Evolutionary conservation across 495 filamentous ascomycete species (phyloP), one percentile per base, ranked within the genome.

Genomic region (Neurospora sp.): DNA sequence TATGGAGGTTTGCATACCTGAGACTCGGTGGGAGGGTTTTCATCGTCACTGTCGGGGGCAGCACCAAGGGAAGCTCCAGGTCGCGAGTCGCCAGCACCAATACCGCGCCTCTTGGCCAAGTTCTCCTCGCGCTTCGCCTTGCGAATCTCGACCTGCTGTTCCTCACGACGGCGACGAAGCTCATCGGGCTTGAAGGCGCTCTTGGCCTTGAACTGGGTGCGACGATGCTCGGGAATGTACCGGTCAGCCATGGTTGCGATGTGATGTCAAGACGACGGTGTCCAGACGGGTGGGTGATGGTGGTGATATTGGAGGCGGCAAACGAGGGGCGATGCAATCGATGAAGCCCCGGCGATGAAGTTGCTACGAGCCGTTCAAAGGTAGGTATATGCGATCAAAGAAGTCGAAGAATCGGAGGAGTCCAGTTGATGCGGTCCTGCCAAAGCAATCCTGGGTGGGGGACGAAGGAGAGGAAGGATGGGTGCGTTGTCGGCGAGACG

Each of bases 161-260:
- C 96, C 80, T 99, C 96, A 82, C 96, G 96, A 82, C 96, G 96
- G 80, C 96, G 94, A 79, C 96, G 93, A 69, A 99, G 91, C 85
- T 99, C 96, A 82, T 99, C 96, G 76, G 94, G 94, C 88, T 97
- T 96, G 88, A 99, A 99, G 80, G 93, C 92, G 81, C 91, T 93
- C 87, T 96, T 96, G 73, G 96, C 96, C 90, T 99, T 99, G 89
- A 96, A 99, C 84, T 97, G 94, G 68, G 91, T 97, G 79, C 96
- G 96, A 80, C 96, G 94, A 88, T 99, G 96, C 85, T 98, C 96
- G 80, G 96, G 96, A 81, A 99, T 99, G 86, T 97, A 99, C 69
- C 94, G 93, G 80, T 99, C 96, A 78, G 95, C 90, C 96, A 99
- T 99, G 86, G 76, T 91, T 81, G 81, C 82, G 76, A 81, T 70